Percentiles rank a stretch among this genome's conserved stretches.
Conservation (phyloP, 306 rosid genomes). For the Rosa persica region DNA sequence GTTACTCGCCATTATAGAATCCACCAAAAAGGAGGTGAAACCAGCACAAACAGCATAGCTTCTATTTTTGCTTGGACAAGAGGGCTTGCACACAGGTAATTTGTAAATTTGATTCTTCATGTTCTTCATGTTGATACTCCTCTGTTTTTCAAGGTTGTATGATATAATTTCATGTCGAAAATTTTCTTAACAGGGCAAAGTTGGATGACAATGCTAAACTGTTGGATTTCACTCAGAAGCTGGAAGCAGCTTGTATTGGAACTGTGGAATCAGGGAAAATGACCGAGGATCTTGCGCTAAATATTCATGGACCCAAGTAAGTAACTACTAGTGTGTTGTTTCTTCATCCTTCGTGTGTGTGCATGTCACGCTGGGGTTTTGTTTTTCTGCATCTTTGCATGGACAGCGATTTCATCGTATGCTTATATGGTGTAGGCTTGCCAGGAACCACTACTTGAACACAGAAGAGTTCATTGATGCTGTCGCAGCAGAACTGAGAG, state of each 20-base stretch:
- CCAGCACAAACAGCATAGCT: slow-evolving; percentile 97
- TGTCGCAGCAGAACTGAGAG: slow-evolving; percentile 64
- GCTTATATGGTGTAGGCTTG: slow-evolving; percentile 49
- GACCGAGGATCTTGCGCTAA: slow-evolving; percentile 97
- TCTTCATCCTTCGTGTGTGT: not conserved
- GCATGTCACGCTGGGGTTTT: not conserved
- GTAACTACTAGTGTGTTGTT: slow-evolving; percentile 12
- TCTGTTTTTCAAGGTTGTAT: not conserved
- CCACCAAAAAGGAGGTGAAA: slow-evolving; percentile 96
- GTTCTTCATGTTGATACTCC: not conserved
- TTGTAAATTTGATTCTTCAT: not conserved
- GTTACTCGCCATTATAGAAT: slow-evolving; percentile 87
- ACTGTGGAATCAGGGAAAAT: slow-evolving; percentile 86
- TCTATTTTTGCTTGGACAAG: slow-evolving; percentile 95
- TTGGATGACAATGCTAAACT: slow-evolving; percentile 71
- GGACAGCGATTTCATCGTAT: slow-evolving; percentile 6
- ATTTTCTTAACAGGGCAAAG: slow-evolving; percentile 63
- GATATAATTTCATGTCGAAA: not conserved
- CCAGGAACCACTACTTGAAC: slow-evolving; percentile 68
- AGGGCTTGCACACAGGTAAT: slow-evolving; percentile 85
- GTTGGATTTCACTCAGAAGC: slow-evolving; percentile 62
- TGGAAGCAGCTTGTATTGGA: slow-evolving; percentile 81
- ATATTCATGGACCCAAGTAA: slow-evolving; percentile 82
- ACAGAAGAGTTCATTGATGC: slow-evolving; percentile 92
- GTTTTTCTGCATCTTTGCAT: not conserved